Evolutionary conservation across 108 stramenopile species (phyloP).

Genomic region (Cyclotella atomus): DNA sequence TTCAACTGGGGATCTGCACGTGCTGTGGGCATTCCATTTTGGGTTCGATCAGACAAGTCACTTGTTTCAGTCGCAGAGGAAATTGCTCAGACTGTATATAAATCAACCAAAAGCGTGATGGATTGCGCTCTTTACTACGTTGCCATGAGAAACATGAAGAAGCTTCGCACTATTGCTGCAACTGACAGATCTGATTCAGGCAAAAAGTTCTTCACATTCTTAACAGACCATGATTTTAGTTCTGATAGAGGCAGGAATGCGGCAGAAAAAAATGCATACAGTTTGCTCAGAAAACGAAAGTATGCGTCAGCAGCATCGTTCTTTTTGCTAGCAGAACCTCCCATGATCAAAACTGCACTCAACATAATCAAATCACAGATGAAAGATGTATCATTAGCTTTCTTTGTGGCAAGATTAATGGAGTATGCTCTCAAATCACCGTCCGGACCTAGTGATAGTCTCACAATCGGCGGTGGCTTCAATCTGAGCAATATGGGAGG

Average conservation of each 20-base stretch:
- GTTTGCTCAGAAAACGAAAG: conserved; percentile 75
- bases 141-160: conserved; percentile 70
- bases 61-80: conserved; percentile 76
- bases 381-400: conserved; percentile 81
- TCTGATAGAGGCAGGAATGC: conserved; percentile 74
- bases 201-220: conserved; percentile 79
- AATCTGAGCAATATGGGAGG: conserved; percentile 70
- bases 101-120: conserved; percentile 70
- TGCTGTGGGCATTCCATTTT: conserved; percentile 71
- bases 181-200: conserved; percentile 75
- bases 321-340: conserved; percentile 84
- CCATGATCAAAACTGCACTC: conserved; percentile 76
- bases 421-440: conserved; percentile 41
- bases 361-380: conserved; percentile 76
- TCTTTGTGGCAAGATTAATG: conserved; percentile 75
- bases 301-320: conserved; percentile 79
- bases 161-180: conserved; percentile 71
- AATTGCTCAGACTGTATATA: conserved; percentile 76
- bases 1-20: conserved; percentile 72
- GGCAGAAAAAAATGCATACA: conserved; percentile 89
- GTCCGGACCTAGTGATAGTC: conserved; percentile 10
- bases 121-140: conserved; percentile 80
- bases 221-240: conserved; percentile 70
- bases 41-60: conserved; percentile 78
- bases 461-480: conserved; percentile 47